Evolutionary conservation across 805 yeast species (phyloP).

Genomic region (Ascoidea tarda): DNA sequence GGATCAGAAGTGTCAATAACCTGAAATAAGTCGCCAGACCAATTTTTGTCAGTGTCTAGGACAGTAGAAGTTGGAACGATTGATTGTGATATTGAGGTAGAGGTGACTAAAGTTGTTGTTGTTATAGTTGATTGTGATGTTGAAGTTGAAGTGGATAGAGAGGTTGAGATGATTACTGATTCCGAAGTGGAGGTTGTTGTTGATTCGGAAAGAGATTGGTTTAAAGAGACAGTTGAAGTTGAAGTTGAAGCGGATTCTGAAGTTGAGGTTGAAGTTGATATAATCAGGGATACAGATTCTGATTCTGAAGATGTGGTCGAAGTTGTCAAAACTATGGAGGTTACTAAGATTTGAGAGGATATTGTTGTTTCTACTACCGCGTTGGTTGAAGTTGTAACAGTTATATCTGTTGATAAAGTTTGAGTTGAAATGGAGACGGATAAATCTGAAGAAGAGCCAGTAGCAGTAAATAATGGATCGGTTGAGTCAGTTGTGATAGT

Average conservation of each 20-base stretch:
- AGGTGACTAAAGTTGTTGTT: neutral
- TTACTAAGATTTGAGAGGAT: neutral
- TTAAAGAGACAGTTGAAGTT: conserved; percentile 2
- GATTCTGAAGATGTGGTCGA: conserved; percentile 2
- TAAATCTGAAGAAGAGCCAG: neutral
- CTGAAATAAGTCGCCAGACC: neutral
- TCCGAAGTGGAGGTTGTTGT: neutral
- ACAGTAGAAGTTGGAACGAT: neutral
- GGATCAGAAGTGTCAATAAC: conserved; percentile 16
- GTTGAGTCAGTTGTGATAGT: neutral
- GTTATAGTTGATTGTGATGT: neutral
- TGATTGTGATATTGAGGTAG: neutral
- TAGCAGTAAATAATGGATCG: neutral
- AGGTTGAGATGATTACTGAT: neutral
- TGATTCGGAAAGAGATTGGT: neutral
- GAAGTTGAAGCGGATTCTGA: conserved; percentile 1
- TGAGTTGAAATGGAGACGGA: neutral
- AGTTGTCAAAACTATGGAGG: conserved; percentile 1
- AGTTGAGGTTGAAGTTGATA: conserved; percentile 1
- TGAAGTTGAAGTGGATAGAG: neutral
- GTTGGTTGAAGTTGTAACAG: neutral
- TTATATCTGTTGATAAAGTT: neutral
- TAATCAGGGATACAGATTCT: neutral
- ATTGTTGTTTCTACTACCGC: conserved; percentile 1
- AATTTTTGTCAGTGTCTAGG: neutral